Evolutionary conservation across 2,329 filamentous ascomycete genomes (phyloP).

Genomic region (Trichoderma sp.): DNA sequence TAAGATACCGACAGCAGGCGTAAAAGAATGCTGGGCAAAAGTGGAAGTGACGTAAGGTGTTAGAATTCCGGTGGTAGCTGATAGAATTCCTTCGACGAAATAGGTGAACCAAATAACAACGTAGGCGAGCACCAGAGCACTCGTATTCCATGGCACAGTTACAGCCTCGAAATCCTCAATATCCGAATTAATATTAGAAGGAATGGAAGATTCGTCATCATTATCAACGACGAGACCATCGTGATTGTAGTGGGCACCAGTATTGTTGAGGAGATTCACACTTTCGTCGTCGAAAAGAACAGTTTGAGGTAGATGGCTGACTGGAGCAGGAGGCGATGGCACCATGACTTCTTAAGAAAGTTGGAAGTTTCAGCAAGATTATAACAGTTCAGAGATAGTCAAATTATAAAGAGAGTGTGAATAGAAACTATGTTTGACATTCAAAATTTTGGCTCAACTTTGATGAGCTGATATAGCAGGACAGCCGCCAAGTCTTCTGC

Average conservation of each 20-base stretch:
- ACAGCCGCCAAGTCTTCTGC: not conserved
- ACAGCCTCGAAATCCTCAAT: constrained; percentile 49
- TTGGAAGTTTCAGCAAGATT: not conserved
- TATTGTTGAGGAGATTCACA: constrained; percentile 3
- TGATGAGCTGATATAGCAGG: not conserved
- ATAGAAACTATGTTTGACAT: not conserved
- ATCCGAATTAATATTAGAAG: constrained; percentile 40
- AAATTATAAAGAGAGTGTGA: not conserved
- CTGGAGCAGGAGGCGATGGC: not conserved
- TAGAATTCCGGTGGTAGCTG: constrained; percentile 42
- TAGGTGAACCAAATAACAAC: constrained; percentile 46
- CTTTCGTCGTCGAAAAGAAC: not conserved
- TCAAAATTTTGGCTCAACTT: not conserved
- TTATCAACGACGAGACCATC: constrained; percentile 12
- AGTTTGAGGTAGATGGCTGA: not conserved
- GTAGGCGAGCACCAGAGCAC: constrained; percentile 46
- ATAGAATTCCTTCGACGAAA: constrained; percentile 41
- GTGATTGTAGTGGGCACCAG: not conserved
- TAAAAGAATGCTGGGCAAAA: constrained; percentile 55
- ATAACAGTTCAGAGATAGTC: not conserved
- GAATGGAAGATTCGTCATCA: constrained; percentile 10
- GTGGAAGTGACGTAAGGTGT: constrained; percentile 51
- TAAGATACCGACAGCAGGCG: constrained; percentile 56
- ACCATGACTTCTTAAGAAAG: not conserved
- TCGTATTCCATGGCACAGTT: constrained; percentile 40